A percentile compares a stretch with the other conserved stretches of the same genome.
Evolutionary conservation across 169 alveolate species (phyloP).

Genomic region (Cyclospora cayetanensis): DNA sequence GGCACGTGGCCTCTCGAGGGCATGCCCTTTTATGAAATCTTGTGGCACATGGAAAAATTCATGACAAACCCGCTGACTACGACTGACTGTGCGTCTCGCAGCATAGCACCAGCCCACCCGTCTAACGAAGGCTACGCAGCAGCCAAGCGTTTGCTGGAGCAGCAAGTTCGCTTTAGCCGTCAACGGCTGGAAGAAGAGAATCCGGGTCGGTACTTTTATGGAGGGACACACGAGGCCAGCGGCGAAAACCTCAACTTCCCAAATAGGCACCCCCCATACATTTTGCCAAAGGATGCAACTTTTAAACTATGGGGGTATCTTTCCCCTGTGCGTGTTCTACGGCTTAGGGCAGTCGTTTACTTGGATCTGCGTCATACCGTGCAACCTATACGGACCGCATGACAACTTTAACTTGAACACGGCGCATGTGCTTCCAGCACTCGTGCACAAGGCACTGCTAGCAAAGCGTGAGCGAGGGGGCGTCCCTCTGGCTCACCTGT

Average conservation of each 20-base stretch:
- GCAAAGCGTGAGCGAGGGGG: conserved; percentile 72
- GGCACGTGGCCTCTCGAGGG: background rate
- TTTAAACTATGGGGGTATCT: too few species aligned
- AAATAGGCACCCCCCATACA: too few species aligned
- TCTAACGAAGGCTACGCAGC: conserved; percentile 79
- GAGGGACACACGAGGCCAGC: too few species aligned
- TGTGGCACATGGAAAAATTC: background rate
- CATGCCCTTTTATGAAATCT: background rate
- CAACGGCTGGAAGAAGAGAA: conserved; percentile 30
- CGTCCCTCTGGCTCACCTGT: background rate
- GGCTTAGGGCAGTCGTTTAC: background rate
- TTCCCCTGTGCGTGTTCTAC: conserved; percentile 58
- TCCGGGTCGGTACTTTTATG: too few species aligned
- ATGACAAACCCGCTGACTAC: background rate
- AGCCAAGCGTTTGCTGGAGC: conserved; percentile 76
- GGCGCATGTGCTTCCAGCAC: conserved; percentile 77
- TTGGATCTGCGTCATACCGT: conserved; percentile 74
- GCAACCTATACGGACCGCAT: conserved; percentile 77
- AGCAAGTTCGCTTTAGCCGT: conserved; percentile 57
- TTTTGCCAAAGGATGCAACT: too few species aligned
- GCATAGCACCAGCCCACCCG: conserved; percentile 75
- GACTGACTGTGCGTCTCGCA: background rate
- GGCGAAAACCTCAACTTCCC: too few species aligned
- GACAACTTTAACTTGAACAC: conserved; percentile 71
- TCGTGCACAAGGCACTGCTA: conserved; percentile 71